Evolutionary conservation across 1,284 basidiomycete genomes (phyloP).

Genomic region (Leccinum solheimii): DNA sequence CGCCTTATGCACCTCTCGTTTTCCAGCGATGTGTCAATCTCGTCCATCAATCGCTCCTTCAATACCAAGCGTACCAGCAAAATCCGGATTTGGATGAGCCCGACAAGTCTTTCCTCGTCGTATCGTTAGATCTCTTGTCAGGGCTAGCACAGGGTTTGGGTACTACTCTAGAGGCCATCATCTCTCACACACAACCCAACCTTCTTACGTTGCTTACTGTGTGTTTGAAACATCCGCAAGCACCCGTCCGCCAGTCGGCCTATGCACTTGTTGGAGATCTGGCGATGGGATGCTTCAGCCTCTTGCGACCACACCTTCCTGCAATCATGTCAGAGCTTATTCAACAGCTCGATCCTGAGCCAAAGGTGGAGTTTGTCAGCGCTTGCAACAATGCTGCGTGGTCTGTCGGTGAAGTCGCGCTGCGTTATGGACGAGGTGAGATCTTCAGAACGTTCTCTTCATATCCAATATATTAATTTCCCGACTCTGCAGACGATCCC

Average conservation of each 20-base stretch:
- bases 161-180: constrained; percentile 70
- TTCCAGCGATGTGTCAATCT: constrained; percentile 91
- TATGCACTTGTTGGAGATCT: constrained; percentile 97
- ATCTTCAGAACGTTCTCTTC: constrained; percentile 6
- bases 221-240: constrained; percentile 92
- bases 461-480: constrained; percentile 1
- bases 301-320: constrained; percentile 84
- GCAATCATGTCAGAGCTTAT: constrained; percentile 91
- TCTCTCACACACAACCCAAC: constrained; percentile 69
- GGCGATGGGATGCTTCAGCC: constrained; percentile 91
- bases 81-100: constrained; percentile 90
- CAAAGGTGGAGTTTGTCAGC: constrained; percentile 89
- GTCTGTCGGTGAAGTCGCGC: constrained; percentile 96
- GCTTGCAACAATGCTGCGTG: constrained; percentile 99
- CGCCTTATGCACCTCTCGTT: constrained; percentile 87
- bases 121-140: constrained; percentile 93
- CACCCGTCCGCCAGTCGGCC: constrained; percentile 93
- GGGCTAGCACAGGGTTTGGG: constrained; percentile 95
- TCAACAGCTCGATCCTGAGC: constrained; percentile 87
- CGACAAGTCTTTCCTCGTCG: constrained; percentile 95
- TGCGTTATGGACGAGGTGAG: constrained; percentile 79
- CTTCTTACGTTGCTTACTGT: constrained; percentile 79
- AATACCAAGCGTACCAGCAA: constrained; percentile 82
- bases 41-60: constrained; percentile 78
- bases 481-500: constrained; percentile 54